Conservation (phyloP, 331 rosid species). For the Cydonia oblonga region DNA sequence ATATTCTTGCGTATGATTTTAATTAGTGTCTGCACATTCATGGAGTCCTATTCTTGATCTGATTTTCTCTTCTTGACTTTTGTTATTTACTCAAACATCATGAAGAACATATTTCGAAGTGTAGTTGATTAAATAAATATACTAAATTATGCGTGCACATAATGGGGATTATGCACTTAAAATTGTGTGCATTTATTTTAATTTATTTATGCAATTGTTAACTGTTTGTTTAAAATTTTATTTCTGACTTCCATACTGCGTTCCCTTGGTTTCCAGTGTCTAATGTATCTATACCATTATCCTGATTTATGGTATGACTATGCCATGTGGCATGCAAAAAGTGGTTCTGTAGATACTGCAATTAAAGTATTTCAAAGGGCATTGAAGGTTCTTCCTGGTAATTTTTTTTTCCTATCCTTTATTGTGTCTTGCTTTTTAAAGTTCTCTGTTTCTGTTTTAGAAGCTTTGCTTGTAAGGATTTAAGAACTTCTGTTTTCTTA, state of each 20-base stretch:
- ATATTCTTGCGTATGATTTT: neutral
- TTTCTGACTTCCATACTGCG: neutral
- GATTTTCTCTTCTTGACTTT: neutral
- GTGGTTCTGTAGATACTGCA: constrained; percentile 87
- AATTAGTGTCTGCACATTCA: neutral
- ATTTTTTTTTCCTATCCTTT: constrained; percentile 5
- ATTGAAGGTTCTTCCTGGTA: constrained; percentile 94
- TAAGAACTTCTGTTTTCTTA: neutral
- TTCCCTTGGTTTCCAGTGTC: constrained; percentile 47
- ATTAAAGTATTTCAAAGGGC: constrained; percentile 93
- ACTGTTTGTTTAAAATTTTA: neutral
- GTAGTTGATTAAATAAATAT: neutral
- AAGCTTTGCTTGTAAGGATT: no score
- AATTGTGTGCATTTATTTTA: neutral
- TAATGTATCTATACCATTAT: constrained; percentile 93
- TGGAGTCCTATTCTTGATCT: neutral
- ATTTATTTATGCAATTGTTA: neutral
- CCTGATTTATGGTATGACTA: constrained; percentile 96
- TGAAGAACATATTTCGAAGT: neutral
- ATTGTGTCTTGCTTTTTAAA: neutral
- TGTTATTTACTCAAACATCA: neutral
- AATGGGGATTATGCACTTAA: neutral
- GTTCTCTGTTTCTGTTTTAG: constrained; percentile 1
- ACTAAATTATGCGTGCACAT: neutral
- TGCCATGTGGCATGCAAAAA: constrained; percentile 93